These are phyloP conservation scores for Fomitopsis schrenkii DNA, from an alignment of 1,284 basidiomycete species.

Conservation along the genomic window DNA sequence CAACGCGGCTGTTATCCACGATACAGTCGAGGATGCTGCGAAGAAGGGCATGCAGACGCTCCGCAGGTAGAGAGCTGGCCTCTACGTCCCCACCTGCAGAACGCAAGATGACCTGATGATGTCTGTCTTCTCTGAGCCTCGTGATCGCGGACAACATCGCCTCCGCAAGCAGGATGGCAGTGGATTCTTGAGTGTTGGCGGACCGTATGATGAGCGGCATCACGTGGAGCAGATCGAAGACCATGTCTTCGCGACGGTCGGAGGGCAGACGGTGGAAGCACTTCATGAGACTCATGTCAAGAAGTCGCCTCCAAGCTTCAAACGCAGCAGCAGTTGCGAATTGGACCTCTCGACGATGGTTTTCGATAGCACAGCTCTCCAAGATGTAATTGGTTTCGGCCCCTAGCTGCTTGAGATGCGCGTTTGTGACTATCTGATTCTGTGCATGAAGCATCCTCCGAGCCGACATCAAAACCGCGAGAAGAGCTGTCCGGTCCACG, in stretches of 20 bases:
- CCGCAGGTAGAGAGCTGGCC: constrained; percentile 69
- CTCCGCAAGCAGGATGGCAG: constrained; percentile 80
- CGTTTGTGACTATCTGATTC: constrained; percentile 59
- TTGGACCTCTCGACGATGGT: constrained; percentile 75
- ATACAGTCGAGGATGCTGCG: constrained; percentile 76
- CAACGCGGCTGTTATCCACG: constrained; percentile 74
- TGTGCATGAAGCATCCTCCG: constrained; percentile 62
- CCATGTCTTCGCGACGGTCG: constrained; percentile 77
- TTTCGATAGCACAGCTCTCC: constrained; percentile 81
- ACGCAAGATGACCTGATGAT: constrained; percentile 61
- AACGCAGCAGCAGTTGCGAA: constrained; percentile 70
- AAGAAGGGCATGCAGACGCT: constrained; percentile 77
- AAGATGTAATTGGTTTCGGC: constrained; percentile 75
- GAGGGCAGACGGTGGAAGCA: constrained; percentile 80
- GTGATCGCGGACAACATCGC: constrained; percentile 80
- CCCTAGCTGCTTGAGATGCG: constrained; percentile 66
- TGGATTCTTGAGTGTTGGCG: constrained; percentile 61
- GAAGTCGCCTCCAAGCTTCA: constrained; percentile 77
- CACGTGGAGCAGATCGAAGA: constrained; percentile 84
- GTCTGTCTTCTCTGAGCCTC: constrained; percentile 76
- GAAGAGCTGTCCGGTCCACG: constrained; percentile 70
- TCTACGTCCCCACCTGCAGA: constrained; percentile 53
- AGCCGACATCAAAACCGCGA: constrained; percentile 61
- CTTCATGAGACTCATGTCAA: constrained; percentile 81
- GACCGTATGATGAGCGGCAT: constrained; percentile 60